Evolutionary conservation across 192 early-diverging fungal species (phyloP), one percentile per base, ranked within the genome.

Genomic region (Backusella mclennaniae): DNA sequence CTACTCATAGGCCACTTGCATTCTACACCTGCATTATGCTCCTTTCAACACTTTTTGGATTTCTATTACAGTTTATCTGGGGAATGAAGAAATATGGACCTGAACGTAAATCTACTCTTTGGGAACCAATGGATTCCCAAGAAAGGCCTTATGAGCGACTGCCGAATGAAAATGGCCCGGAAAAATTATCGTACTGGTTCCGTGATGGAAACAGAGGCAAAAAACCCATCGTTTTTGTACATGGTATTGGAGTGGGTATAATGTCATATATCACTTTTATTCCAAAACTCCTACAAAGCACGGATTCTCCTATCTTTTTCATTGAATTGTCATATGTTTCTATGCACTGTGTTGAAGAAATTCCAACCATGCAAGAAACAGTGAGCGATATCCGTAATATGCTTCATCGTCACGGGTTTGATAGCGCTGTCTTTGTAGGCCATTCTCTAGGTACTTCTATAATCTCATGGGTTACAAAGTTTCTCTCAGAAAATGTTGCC

Each of bases 211-310:
- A 78, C 59, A 33, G 67, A 11, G 56, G 69, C 26, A 72, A 75
- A 26, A 77, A 77, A 49, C 82, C 82, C 12, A 63, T 83, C 19
- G 73, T 83, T 2, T 83, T 83, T 71, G 87, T 92, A 26, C 92
- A 93, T 76, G 92, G 92, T 35, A 84, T 93, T 73, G 91, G 89
- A 2, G 82, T 88, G 59, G 91, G 92, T 21, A 46, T 92, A 1
- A 84, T 84, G 33, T 81, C 83, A 36, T 93, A 93, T 71, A 26
- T 81, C 19, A 75, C 81, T 15, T 88, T 92, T 78, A 67, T 93
- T 35, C 42, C 72, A 33, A 73, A 79, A 9, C 79, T 93, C 35
- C 59, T 81, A 14, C 78, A 77, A 36, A 53, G 52, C n/a, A 66
- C 85, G 11, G 83, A 82, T 9, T 74, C 75, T 2, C 85, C 85